These are phyloP conservation scores for Smallanthus sonchifolius DNA, from an alignment of 129 eudicot genomes.

Conservation along the genomic window DNA sequence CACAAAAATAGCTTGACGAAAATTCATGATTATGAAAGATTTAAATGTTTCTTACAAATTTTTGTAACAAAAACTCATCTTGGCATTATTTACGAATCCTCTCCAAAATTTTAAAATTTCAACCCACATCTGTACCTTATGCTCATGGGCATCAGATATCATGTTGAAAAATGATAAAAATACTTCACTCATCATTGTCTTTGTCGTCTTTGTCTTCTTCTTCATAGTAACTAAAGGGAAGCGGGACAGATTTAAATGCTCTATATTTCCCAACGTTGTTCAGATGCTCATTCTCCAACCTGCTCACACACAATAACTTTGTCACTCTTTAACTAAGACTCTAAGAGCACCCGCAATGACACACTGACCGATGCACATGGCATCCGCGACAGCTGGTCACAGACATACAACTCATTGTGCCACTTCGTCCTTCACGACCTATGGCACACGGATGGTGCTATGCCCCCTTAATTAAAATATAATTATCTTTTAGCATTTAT, in stretches of 20 bases:
- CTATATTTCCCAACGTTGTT: constrained; percentile 79
- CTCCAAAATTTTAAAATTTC: background rate
- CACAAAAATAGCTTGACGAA: background rate
- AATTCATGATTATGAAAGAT: background rate
- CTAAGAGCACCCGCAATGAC: background rate
- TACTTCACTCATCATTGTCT: constrained; percentile 37
- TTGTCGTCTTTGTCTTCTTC: constrained; percentile 32
- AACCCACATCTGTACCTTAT: background rate
- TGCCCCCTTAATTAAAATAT: background rate
- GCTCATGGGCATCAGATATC: background rate
- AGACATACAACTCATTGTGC: background rate
- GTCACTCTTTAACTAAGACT: background rate
- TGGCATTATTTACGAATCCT: background rate
- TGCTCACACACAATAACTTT: constrained; percentile 22
- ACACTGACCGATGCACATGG: background rate
- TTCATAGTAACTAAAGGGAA: constrained; percentile 63
- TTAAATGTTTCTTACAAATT: background rate
- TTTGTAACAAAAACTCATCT: background rate
- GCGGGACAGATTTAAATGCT: constrained; percentile 83
- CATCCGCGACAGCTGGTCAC: background rate
- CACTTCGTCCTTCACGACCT: background rate
- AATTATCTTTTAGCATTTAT: too few relatives aligned
- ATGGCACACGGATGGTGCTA: background rate
- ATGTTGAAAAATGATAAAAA: background rate
- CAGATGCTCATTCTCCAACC: constrained; percentile 84